Percentiles rank a stretch among this genome's conserved stretches.
Conservation (phyloP, 805 yeast genomes). For the Saturnispora galanensis region DNA sequence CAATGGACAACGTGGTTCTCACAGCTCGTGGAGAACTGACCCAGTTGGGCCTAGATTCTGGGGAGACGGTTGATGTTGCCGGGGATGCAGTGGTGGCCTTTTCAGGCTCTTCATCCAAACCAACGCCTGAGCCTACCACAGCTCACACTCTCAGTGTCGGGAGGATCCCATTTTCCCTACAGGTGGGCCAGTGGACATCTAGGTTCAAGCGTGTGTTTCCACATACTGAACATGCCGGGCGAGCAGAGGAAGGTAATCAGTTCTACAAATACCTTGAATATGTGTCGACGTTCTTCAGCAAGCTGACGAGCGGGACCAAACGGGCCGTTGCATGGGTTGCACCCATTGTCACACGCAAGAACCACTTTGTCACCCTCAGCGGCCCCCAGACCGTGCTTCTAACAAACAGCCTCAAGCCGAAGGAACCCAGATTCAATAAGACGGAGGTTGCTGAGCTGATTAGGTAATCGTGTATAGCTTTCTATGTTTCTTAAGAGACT, state of each 20-base stretch:
- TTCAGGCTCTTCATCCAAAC: conserved; percentile 11
- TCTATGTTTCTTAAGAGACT: not conserved
- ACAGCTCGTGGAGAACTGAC: conserved; percentile 32
- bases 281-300: no score
- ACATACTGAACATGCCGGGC: no score
- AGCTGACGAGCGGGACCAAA: conserved; percentile 13
- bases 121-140: conserved; percentile 12
- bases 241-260: no score
- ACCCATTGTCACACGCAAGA: conserved; percentile 5
- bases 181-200: no score
- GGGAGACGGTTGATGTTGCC: conserved; percentile 31
- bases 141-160: conserved; percentile 19
- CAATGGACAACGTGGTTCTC: conserved; percentile 33
- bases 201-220: no score
- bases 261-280: no score
- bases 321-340: not conserved
- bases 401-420: conserved; percentile 20
- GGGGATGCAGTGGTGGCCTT: conserved; percentile 34
- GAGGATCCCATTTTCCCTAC: no score
- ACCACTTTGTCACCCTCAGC: conserved; percentile 19
- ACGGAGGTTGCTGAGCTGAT: conserved; percentile 15
- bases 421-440: conserved; percentile 17
- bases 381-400: conserved; percentile 27
- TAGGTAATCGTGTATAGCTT: not conserved
- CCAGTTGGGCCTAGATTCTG: conserved; percentile 27